Percentiles rank a stretch among this genome's conserved stretches.
These are phyloP conservation scores for Talaromyces adpressus DNA, from an alignment of 495 filamentous ascomycete species.

Conservation along the genomic window DNA sequence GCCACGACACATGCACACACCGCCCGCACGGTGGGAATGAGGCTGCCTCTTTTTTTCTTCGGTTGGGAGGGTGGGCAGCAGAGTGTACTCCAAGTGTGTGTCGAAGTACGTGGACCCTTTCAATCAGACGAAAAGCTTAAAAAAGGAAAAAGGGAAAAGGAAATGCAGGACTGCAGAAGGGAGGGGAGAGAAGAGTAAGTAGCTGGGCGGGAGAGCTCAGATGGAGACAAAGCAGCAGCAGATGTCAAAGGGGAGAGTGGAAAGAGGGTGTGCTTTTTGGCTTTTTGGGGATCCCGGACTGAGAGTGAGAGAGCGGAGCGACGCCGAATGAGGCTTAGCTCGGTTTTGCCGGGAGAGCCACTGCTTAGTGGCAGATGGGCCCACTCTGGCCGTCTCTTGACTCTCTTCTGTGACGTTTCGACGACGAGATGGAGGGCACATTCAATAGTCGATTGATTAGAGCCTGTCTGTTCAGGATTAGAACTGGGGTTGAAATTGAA, in stretches of 20 bases:
- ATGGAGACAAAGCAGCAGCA: background rate
- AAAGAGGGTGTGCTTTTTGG: background rate
- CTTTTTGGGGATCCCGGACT: background rate
- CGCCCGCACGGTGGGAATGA: conserved; percentile 2
- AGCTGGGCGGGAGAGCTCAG: background rate
- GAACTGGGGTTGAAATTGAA: background rate
- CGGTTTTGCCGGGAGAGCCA: background rate
- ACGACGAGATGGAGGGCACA: background rate
- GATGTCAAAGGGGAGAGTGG: background rate
- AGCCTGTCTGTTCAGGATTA: too few relatives aligned
- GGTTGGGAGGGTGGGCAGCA: background rate
- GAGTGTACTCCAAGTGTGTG: background rate
- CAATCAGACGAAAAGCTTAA: background rate
- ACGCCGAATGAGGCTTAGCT: background rate
- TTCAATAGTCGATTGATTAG: too few relatives aligned
- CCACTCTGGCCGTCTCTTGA: background rate
- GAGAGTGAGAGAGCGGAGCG: background rate
- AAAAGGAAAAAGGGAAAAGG: background rate
- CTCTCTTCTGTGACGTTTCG: background rate
- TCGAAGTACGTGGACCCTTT: background rate
- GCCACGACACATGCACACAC: conserved; percentile 1
- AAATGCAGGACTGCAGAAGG: background rate
- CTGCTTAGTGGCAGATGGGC: background rate
- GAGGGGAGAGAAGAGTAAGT: background rate
- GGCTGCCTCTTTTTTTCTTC: background rate